Conservation (phyloP, 2,329 filamentous ascomycete species). For the Neodidymelliopsis sp. region DNA sequence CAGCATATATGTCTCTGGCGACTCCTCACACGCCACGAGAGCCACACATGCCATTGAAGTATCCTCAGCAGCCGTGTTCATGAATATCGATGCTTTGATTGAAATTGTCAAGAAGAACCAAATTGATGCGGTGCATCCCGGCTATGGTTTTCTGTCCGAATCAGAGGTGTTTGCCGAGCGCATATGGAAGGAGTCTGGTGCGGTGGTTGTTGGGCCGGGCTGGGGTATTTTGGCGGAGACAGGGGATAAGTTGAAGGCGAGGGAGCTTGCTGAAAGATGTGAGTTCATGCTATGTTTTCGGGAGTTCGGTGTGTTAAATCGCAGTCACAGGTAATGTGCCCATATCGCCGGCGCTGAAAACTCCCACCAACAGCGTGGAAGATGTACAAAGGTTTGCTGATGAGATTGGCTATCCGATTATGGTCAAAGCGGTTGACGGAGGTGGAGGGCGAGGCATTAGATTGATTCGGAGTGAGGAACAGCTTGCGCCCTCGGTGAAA, state of each 20-base stretch:
- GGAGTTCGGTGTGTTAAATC: not conserved
- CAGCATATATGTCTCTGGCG: constrained; percentile 63
- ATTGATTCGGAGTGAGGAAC: constrained; percentile 55
- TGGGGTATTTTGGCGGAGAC: constrained; percentile 64
- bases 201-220: constrained; percentile 63
- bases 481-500: constrained; percentile 57
- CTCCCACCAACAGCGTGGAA: constrained; percentile 53
- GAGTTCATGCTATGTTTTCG: constrained; percentile 8
- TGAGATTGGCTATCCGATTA: constrained; percentile 61
- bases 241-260: constrained; percentile 64
- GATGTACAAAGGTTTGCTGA: constrained; percentile 66
- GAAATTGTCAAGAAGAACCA: constrained; percentile 56
- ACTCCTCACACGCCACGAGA: constrained; percentile 62
- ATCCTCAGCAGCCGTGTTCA: constrained; percentile 60
- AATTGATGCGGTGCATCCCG: constrained; percentile 66
- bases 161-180: constrained; percentile 58
- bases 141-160: constrained; percentile 70
- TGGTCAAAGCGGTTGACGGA: constrained; percentile 71
- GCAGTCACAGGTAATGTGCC: constrained; percentile 54
- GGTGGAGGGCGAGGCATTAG: constrained; percentile 69
- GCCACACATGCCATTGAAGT: constrained; percentile 61
- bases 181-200: constrained; percentile 59
- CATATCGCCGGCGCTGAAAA: constrained; percentile 57
- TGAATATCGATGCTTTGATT: constrained; percentile 60
- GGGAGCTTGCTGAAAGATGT: constrained; percentile 60